Conservation (phyloP, 192 early-diverging fungal genomes). For the Endogone sp. region DNA sequence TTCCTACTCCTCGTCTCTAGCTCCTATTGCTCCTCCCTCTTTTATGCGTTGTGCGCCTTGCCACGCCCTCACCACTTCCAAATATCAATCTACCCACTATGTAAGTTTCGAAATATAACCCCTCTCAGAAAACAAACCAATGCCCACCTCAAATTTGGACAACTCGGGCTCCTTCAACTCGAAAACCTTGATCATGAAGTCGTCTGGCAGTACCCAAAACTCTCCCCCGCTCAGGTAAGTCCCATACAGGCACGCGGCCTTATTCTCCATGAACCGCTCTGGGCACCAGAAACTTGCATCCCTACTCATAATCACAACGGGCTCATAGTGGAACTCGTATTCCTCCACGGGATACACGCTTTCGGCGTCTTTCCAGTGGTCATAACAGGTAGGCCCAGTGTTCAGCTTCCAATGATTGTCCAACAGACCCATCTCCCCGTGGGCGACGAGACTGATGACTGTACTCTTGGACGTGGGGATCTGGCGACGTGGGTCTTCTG, state of each 20-base stretch:
- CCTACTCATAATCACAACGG: conserved; percentile 46
- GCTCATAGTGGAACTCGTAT: conserved; percentile 56
- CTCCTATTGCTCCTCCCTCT: too few relatives aligned
- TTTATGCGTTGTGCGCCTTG: too few relatives aligned
- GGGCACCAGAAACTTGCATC: conserved; percentile 49
- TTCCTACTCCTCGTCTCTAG: too few relatives aligned
- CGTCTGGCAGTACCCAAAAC: conserved; percentile 52
- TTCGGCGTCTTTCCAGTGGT: conserved; percentile 35
- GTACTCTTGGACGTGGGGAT: conserved; percentile 32
- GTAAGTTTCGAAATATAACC: too few relatives aligned
- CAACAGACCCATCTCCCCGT: conserved; percentile 28
- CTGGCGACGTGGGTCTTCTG: not conserved
- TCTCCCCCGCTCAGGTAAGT: conserved; percentile 47
- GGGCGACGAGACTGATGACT: conserved; percentile 25
- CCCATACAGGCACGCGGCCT: conserved; percentile 47
- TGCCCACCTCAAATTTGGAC: conserved; percentile 40
- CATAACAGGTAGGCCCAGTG: conserved; percentile 42
- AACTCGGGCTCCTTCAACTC: conserved; percentile 14
- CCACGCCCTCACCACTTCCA: too few relatives aligned
- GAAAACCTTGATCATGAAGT: conserved; percentile 36
- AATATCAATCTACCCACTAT: too few relatives aligned
- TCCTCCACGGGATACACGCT: conserved; percentile 40
- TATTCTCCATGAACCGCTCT: conserved; percentile 53
- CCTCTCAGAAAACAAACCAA: not conserved
- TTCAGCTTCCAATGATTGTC: conserved; percentile 54